A percentile compares a stretch with the other conserved stretches of the same genome.
phyloP scores from a whole-genome alignment of 176 grass and related monocot species.

The Raddia distichophylla region DNA sequence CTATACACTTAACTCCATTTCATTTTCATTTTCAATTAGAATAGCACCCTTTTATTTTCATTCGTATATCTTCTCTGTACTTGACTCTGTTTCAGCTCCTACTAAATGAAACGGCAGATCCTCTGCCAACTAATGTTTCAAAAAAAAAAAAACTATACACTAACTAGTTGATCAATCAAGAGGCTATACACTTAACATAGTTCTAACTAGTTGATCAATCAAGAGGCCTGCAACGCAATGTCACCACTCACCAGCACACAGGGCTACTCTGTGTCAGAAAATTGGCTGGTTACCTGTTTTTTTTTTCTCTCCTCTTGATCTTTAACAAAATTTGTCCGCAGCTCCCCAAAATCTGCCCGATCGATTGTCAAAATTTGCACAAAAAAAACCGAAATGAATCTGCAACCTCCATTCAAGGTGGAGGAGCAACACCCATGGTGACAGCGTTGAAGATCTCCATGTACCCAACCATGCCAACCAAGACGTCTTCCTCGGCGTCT shows the following conservation, averaged over 20 bases:
- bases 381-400: not conserved
- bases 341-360: not conserved
- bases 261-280: not conserved
- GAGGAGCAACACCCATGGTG: constrained; percentile 36
- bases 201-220: not conserved
- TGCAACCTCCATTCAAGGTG: constrained; percentile 26
- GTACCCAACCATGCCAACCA: constrained; percentile 66
- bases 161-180: too few species aligned
- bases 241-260: not conserved
- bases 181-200: not conserved
- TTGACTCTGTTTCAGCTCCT: too few species aligned
- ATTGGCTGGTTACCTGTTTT: not conserved
- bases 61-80: too few species aligned
- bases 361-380: not conserved
- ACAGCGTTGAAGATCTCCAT: constrained; percentile 57
- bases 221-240: constrained; percentile 2
- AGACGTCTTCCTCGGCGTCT: constrained; percentile 18
- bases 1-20: not conserved
- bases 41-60: too few species aligned
- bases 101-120: too few species aligned
- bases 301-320: not conserved
- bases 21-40: too few species aligned
- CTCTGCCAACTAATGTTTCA: too few species aligned
- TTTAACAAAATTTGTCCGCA: not conserved
- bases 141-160: too few species aligned